Evolutionary conservation across 1,139 yeast species (phyloP), one percentile per base, ranked within the genome.

Genomic region (Meyerozyma sp.): DNA sequence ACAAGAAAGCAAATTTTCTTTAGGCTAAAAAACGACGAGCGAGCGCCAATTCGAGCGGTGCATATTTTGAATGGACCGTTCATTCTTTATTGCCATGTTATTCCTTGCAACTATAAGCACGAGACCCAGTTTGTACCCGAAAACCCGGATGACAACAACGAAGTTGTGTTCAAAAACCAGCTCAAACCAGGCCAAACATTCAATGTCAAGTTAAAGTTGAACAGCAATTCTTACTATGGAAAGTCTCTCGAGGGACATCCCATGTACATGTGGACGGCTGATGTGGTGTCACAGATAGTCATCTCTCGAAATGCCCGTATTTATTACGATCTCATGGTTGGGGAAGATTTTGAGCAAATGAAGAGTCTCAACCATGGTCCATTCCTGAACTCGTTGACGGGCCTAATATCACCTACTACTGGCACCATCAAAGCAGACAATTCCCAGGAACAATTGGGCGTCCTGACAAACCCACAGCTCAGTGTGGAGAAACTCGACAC

Each of bases 61-160:
- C 82, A 79, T 51, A 48, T 73, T 30, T 54, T 81, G 28, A 75
- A 78, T 29, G 86, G 87, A 0, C 87, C 87, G 0, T 81, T 79
- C 51, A 67, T 79, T 3, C 59, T 81, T 21, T 81, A 81, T 51
- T 71, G 80, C 46, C 85, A 81, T 57, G 77, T 81, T 4, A 68
- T 80, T 8, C 86, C 86, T 0, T 53, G 58, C 50, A 73, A 76
- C 47, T 81, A 73, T 53, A 55, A 69, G 41, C 63, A 62, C 44
- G 66, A 61, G 23, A 51, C 59, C 41, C 47, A 52, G 42, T 64
- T 66, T 44, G 56, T 57, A 41, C 73, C 72, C 9, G 62, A 55
- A 1, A 50, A 63, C 32, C 40, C 45, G 8, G 52, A 49, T 8
- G 49, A 51, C 18, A 59, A 56, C 41, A 49, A 59, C 34, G 77